Percentiles rank a stretch among this genome's conserved stretches.
Evolutionary conservation across 352 stramenopile genomes (phyloP).

Genomic region (Peronospora farinosa): DNA sequence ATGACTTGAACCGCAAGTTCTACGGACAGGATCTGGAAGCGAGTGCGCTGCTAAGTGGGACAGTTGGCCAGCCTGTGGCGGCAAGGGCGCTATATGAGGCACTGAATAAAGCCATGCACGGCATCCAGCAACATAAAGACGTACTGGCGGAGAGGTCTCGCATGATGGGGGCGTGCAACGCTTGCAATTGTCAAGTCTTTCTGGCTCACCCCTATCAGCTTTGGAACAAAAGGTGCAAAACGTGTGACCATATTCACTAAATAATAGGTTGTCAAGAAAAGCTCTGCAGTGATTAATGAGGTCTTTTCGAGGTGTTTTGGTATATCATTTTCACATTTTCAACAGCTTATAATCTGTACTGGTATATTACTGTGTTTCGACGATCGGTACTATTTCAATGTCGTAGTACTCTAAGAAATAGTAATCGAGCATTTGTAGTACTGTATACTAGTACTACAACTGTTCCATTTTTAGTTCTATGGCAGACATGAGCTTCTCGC

Average conservation of each 20-base stretch:
- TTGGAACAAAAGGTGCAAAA: conserved; percentile 66
- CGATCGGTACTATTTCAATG: no score
- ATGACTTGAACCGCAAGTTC: conserved; percentile 89
- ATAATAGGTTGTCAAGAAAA: not conserved
- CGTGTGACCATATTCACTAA: conserved; percentile 47
- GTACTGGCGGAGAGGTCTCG: conserved; percentile 27
- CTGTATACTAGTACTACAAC: no score
- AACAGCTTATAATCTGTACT: no score
- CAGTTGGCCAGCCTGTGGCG: conserved; percentile 35
- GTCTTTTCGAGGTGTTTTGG: not conserved
- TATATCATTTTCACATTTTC: no score
- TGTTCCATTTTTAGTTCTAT: no score
- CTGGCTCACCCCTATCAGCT: conserved; percentile 39
- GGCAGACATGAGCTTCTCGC: no score
- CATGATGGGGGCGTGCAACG: conserved; percentile 38
- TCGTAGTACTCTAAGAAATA: no score
- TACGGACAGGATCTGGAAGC: conserved; percentile 73
- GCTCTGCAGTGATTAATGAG: not conserved
- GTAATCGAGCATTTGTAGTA: no score
- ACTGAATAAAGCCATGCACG: conserved; percentile 38
- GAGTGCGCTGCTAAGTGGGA: conserved; percentile 38
- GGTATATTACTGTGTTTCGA: no score
- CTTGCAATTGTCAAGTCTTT: conserved; percentile 43
- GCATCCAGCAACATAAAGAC: conserved; percentile 37
- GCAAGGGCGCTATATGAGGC: conserved; percentile 54